Evolutionary conservation across 257 asterid genomes (phyloP).

Genomic region (Nicotiana noctiflora): DNA sequence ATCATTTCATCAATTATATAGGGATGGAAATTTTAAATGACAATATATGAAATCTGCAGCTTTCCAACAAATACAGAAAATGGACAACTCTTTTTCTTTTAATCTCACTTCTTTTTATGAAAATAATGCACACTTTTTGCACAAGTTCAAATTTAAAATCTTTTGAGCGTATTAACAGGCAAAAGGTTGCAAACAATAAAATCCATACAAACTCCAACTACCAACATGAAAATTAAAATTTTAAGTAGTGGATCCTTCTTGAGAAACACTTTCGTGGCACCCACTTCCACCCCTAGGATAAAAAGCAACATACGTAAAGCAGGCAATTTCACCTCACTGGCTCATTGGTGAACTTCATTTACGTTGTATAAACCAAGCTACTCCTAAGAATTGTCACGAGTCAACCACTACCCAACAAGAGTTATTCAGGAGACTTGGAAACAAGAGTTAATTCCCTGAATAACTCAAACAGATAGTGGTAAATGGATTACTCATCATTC

Average conservation of each 20-base stretch:
- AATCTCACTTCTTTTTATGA: neutral
- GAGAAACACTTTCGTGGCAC: neutral
- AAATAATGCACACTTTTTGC: neutral
- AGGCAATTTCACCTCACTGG: neutral
- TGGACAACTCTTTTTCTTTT: neutral
- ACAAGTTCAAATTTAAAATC: neutral
- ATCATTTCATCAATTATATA: neutral
- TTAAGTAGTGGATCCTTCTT: neutral
- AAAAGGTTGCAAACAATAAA: neutral
- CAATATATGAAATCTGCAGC: neutral
- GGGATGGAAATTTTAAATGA: neutral
- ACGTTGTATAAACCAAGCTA: neutral
- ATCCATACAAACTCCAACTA: neutral
- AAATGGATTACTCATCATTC: neutral
- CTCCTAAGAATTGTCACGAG: neutral
- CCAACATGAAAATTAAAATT: neutral
- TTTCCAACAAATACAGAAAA: neutral
- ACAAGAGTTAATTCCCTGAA: neutral
- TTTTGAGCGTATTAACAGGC: neutral
- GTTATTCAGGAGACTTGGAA: neutral
- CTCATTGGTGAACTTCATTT: neutral
- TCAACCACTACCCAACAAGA: neutral
- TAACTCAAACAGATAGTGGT: neutral
- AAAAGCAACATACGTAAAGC: neutral
- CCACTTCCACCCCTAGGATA: neutral